phyloP scores from a whole-genome alignment of 768 basidiomycete genomes.

The Russula lepida region DNA sequence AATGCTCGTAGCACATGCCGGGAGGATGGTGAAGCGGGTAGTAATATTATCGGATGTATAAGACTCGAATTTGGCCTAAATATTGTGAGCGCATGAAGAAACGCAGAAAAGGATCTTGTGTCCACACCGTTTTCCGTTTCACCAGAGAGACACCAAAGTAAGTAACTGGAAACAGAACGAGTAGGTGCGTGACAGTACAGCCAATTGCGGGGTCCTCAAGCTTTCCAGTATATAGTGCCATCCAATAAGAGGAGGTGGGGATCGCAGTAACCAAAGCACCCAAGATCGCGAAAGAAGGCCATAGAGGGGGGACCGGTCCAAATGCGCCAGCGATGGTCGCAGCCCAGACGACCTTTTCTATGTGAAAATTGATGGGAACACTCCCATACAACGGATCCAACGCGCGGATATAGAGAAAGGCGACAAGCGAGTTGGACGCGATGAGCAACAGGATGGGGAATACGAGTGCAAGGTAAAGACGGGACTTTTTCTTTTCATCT shows the following conservation, averaged over 20 bases:
- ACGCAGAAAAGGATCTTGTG: neutral
- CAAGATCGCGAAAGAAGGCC: conserved; percentile 31
- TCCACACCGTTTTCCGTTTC: conserved; percentile 34
- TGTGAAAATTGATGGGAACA: conserved; percentile 42
- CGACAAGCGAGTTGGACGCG: conserved; percentile 42
- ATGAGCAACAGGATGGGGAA: conserved; percentile 26
- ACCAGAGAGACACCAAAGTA: conserved; percentile 43
- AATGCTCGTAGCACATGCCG: conserved; percentile 19
- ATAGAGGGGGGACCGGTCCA: conserved; percentile 28
- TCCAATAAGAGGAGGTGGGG: conserved; percentile 62
- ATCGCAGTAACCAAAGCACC: conserved; percentile 36
- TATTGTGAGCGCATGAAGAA: neutral
- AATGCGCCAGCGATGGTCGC: conserved; percentile 30
- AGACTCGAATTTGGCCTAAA: conserved; percentile 13
- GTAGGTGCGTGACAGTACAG: conserved; percentile 48
- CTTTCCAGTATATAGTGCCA: conserved; percentile 51
- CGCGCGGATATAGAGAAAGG: conserved; percentile 54
- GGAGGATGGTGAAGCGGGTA: conserved; percentile 16
- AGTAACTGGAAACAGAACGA: conserved; percentile 49
- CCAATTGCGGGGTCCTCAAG: conserved; percentile 45
- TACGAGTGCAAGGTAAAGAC: conserved; percentile 15
- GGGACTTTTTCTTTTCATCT: conserved; percentile 5
- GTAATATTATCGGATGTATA: conserved; percentile 3
- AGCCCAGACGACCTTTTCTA: conserved; percentile 34
- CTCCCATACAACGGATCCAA: conserved; percentile 65